phyloP scores from a whole-genome alignment of 2,329 filamentous ascomycete genomes.

The Aspergillus brunneoviolaceus region DNA sequence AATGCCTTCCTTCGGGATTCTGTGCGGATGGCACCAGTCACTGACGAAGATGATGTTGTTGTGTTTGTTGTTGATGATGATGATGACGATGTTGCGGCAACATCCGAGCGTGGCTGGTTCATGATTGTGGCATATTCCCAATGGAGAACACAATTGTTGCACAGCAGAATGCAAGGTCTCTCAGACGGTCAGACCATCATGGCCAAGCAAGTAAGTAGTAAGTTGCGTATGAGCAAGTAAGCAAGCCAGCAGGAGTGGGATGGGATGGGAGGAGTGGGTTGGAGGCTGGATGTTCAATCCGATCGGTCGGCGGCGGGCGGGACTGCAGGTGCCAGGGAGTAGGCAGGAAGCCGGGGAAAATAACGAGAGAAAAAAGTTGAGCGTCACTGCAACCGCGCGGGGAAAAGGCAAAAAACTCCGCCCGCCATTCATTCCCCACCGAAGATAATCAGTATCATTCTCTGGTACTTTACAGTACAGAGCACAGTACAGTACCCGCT shows the following conservation, averaged over 20 bases:
- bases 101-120: constrained; percentile 23
- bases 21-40: constrained; percentile 24
- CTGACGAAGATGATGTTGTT: constrained; percentile 1
- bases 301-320: no score
- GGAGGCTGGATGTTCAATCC: not conserved
- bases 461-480: no score
- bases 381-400: no score
- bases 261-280: not conserved
- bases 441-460: no score
- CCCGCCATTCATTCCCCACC: no score
- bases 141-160: not conserved
- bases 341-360: not conserved
- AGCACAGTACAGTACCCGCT: no score
- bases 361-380: not conserved
- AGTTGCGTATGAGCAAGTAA: not conserved
- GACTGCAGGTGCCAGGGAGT: no score
- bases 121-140: constrained; percentile 24
- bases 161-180: not conserved
- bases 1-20: constrained; percentile 24
- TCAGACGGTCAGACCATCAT: not conserved
- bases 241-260: not conserved
- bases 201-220: not conserved
- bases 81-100: constrained; percentile 15
- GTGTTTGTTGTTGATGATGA: no score
- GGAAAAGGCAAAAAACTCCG: no score